Conservation (phyloP, 2,329 filamentous ascomycete species). For the Penicillium concentricum region DNA sequence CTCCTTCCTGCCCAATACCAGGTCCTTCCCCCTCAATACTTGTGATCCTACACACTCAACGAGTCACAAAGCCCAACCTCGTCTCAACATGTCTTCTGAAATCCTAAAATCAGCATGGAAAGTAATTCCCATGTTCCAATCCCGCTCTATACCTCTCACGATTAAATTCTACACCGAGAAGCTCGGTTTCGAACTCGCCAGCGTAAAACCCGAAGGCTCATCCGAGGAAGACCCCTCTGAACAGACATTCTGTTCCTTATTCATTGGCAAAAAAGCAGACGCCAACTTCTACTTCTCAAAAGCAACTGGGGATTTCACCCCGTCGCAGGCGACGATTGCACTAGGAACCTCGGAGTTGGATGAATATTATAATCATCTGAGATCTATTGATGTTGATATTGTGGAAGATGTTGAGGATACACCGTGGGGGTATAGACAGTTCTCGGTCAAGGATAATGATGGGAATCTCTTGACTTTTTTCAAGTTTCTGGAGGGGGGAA, state of each 20-base stretch:
- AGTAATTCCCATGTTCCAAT: constrained; percentile 20
- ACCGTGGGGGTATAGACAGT: constrained; percentile 4
- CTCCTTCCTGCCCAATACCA: not conserved
- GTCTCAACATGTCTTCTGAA: not conserved
- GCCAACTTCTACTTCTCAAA: constrained; percentile 23
- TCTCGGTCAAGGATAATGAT: not conserved
- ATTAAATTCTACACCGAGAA: constrained; percentile 20
- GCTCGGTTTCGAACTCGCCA: constrained; percentile 19
- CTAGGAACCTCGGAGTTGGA: constrained; percentile 19
- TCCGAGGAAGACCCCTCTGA: constrained; percentile 1
- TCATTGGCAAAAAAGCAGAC: constrained; percentile 18
- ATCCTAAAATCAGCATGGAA: constrained; percentile 17
- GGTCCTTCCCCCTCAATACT: not conserved
- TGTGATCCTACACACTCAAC: not conserved
- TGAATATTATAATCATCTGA: constrained; percentile 14
- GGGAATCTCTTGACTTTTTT: too few species aligned
- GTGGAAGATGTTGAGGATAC: constrained; percentile 1
- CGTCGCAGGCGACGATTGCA: constrained; percentile 17
- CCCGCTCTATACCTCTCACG: constrained; percentile 13
- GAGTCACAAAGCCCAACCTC: not conserved
- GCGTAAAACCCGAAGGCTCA: constrained; percentile 12
- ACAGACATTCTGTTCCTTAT: constrained; percentile 19
- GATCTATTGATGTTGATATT: not conserved
- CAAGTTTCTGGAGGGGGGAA: not conserved
- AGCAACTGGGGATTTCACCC: constrained; percentile 9